Evolutionary conservation across 2,329 filamentous ascomycete species (phyloP).

Genomic region (Pseudocercospora crystallina): DNA sequence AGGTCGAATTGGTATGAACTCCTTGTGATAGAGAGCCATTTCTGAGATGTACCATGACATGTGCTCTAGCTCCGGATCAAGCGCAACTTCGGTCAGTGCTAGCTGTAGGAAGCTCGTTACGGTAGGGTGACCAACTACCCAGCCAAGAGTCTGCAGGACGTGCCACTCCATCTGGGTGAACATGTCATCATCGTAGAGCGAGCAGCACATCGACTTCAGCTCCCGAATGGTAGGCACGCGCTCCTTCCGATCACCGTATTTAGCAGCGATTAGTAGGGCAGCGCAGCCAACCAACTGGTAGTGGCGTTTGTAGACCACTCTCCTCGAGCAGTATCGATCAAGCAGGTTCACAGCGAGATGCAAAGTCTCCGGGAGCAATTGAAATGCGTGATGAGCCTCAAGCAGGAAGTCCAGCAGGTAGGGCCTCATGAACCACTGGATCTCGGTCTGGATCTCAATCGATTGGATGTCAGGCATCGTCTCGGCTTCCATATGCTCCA

Average conservation of each 20-base stretch:
- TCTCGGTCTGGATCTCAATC: constrained; percentile 98
- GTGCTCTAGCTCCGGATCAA: constrained; percentile 85
- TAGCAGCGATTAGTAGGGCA: constrained; percentile 91
- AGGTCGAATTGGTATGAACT: constrained; percentile 90
- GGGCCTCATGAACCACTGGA: constrained; percentile 99
- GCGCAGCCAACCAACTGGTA: constrained; percentile 98
- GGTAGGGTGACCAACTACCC: constrained; percentile 93
- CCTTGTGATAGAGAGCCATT: constrained; percentile 92
- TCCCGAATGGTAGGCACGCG: constrained; percentile 96
- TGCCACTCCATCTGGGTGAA: constrained; percentile 99
- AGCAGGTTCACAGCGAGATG: constrained; percentile 96
- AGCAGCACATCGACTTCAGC: constrained; percentile 98
- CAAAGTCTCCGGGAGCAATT: constrained; percentile 87
- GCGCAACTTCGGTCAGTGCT: constrained; percentile 71
- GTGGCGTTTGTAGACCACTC: constrained; percentile 98
- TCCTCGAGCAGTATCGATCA: constrained; percentile 95
- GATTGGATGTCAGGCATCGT: constrained; percentile 94
- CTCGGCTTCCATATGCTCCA: constrained; percentile 93
- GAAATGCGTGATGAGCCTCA: constrained; percentile 93
- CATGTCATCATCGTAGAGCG: constrained; percentile 97
- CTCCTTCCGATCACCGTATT: constrained; percentile 99
- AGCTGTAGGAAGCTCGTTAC: constrained; percentile 92
- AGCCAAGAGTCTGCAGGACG: constrained; percentile 93
- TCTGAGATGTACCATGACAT: constrained; percentile 94
- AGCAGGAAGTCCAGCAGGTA: constrained; percentile 98